Evolutionary conservation across 2,329 filamentous ascomycete genomes (phyloP), one percentile per base, ranked within the genome.

Genomic region (Lasiodiplodia hormozganensis): DNA sequence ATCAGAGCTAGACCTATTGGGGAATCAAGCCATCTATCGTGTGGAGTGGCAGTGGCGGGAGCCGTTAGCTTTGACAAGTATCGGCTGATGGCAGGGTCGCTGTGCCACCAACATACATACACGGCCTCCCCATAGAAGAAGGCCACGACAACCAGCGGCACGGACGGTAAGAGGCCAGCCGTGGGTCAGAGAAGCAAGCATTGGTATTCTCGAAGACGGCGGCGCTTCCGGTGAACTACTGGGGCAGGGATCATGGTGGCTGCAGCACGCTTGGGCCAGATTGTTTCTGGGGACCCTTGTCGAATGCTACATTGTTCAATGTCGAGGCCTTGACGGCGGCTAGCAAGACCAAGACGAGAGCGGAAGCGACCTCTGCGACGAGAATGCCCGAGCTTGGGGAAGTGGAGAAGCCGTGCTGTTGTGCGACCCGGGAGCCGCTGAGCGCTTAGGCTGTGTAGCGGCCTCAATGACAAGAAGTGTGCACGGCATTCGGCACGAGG

Each of bases 201-300:
- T 34, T 34, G 8, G 14, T 2, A 18, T 62, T 62, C 58, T 62
- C 43, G 58, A 62, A 10, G 31, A 11, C 31, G 57, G 57, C 36
- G 56, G 57, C 57, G 57, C 57, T 60, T 60, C 18, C n/a, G 34
- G 54, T 14, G 8, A 7, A 23, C 8, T 38, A 28, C 10, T 47
- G 21, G 23, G 38, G 23, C 58, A 62, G 58, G 58, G 43, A 51
- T 62, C 40, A 51, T 62, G 54, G 31, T 64, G 60, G 43, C 47
- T 64, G 60, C 60, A 43, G 60, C 60, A 64, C 60, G 60, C 60
- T 52, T 64, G 60, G 60, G 12, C 60, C 60, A 64, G 5, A 28
- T 16, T 10, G 25, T 34, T n/a, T n/a, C 18, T n/a, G 16, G 40
- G 34, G 16, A 16, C 38, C 43, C 43, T 47, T 21, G 43, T 47